These are phyloP conservation scores for Irpex lacteus DNA, from an alignment of 1,284 basidiomycete species.

Conservation along the genomic window DNA sequence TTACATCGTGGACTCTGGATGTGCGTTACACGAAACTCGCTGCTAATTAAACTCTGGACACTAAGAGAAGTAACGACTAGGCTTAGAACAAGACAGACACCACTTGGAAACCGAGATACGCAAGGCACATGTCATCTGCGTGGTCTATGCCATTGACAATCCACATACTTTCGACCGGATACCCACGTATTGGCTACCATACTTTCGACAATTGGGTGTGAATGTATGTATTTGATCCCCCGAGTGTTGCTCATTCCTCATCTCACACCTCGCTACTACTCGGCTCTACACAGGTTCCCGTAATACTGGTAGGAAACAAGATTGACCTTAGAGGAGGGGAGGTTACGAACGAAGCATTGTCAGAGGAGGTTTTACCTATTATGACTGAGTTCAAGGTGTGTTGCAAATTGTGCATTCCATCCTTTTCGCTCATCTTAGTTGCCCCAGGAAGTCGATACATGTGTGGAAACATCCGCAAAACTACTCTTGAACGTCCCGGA, in stretches of 20 bases:
- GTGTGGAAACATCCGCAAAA: constrained; percentile 94
- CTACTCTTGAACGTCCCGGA: constrained; percentile 92
- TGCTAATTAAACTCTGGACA: neutral
- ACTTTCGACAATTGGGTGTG: constrained; percentile 92
- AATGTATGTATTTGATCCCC: constrained; percentile 53
- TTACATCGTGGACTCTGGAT: constrained; percentile 93
- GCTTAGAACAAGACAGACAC: constrained; percentile 74
- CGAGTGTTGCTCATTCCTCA: too few relatives aligned
- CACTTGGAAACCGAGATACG: constrained; percentile 95
- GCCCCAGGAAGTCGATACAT: constrained; percentile 93
- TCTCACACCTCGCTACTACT: neutral
- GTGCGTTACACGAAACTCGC: constrained; percentile 42
- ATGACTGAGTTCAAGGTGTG: constrained; percentile 95
- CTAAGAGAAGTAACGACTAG: constrained; percentile 32
- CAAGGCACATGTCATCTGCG: constrained; percentile 96
- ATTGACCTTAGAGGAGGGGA: constrained; percentile 92
- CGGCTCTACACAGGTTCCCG: constrained; percentile 68
- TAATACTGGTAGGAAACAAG: constrained; percentile 98
- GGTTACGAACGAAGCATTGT: constrained; percentile 92
- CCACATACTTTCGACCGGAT: constrained; percentile 96
- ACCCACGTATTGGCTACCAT: constrained; percentile 98
- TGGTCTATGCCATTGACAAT: constrained; percentile 96
- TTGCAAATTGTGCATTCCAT: constrained; percentile 6
- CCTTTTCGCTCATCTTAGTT: constrained; percentile 12
- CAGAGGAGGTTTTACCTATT: constrained; percentile 92